Base-by-base conservation (phyloP, 345 rosid species). In the Lumnitzera racemosa region DNA sequence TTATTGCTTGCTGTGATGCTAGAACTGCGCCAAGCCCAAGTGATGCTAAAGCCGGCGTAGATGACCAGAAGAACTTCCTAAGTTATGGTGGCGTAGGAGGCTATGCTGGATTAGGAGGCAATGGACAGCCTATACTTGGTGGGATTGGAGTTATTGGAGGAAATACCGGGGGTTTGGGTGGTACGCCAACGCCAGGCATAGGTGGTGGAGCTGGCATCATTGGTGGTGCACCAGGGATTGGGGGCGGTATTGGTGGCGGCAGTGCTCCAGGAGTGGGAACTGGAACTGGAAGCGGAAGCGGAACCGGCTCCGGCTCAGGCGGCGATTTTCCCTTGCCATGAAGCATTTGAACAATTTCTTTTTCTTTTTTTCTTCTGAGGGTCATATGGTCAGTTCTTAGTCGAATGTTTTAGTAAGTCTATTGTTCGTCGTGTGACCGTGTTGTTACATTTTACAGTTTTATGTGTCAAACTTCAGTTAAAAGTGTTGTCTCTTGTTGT, bases 81-180 rank as follows among this genome's bases (percentile, higher is more conserved):
- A 63, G 78, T 15, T 90, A 77, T n/a, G 90, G 92, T 24, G 96
- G 96, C 5, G 61, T 78, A 3, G 75, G 91, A 0, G 95, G 91
- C 49, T 70, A 16, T 58, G 57, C 82, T 2, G 96, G 97, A 2
- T 4, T 88, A 9, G 97, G 90, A 6, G 60, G 73, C 50, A 53
- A 73, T 43, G 82, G 85, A 17, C 47, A 81, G 58, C 89, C 89
- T 0, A 2, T 43, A 4, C 70, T 73, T 20, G 82, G 82, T 47
- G 87, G 89, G 2, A 71, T 70, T 25, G 94, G 90, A 2, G 81
- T 76, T 5, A 4, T 67, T 12, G 92, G 67, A 13, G 88, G 88
- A 2, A 69, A 79, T 27, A 57, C 79, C 46, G 85, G 82, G 10
- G 78, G 77, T 2, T 31, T 61, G 1, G 78, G 76, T 1, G 59